Conservation (phyloP, 1,284 basidiomycete genomes). For the Boletus hoseneyae region DNA sequence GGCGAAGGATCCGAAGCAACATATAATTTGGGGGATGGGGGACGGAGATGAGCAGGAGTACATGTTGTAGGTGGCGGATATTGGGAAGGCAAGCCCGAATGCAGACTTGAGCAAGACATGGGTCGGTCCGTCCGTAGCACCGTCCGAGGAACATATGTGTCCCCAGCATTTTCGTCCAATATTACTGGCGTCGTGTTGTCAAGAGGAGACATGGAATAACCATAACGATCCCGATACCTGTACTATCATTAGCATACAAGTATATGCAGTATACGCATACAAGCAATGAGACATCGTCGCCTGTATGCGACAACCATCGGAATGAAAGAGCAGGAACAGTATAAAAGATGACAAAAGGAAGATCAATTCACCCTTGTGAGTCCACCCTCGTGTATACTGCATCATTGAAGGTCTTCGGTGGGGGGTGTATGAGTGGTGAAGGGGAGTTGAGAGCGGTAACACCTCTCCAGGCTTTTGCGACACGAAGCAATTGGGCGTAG, state of each 20-base stretch:
- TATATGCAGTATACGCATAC: slow-evolving; percentile 17
- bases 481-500: slow-evolving; percentile 50
- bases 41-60: slow-evolving; percentile 28
- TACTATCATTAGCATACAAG: slow-evolving; percentile 23
- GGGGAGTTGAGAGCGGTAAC: slow-evolving; percentile 54
- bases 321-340: not conserved
- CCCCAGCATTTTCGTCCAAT: slow-evolving; percentile 23
- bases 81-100: slow-evolving; percentile 5
- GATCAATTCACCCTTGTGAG: slow-evolving; percentile 30
- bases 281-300: slow-evolving; percentile 12
- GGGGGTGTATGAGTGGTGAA: slow-evolving; percentile 18
- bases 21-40: slow-evolving; percentile 29
- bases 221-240: slow-evolving; percentile 29
- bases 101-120: slow-evolving; percentile 9
- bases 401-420: slow-evolving; percentile 25
- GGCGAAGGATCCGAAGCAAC: slow-evolving; percentile 30
- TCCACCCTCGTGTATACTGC: slow-evolving; percentile 23
- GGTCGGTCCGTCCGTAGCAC: slow-evolving; percentile 19
- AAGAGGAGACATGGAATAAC: slow-evolving; percentile 33
- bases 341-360: slow-evolving; percentile 1
- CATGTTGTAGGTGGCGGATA: slow-evolving; percentile 13
- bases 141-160: slow-evolving; percentile 23
- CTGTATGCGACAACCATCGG: slow-evolving; percentile 11
- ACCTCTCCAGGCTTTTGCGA: slow-evolving; percentile 67
- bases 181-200: slow-evolving; percentile 31